Evolutionary conservation across 1,139 yeast genomes (phyloP), one percentile per base, ranked within the genome.

Genomic region (Saccharomyces hybrid): DNA sequence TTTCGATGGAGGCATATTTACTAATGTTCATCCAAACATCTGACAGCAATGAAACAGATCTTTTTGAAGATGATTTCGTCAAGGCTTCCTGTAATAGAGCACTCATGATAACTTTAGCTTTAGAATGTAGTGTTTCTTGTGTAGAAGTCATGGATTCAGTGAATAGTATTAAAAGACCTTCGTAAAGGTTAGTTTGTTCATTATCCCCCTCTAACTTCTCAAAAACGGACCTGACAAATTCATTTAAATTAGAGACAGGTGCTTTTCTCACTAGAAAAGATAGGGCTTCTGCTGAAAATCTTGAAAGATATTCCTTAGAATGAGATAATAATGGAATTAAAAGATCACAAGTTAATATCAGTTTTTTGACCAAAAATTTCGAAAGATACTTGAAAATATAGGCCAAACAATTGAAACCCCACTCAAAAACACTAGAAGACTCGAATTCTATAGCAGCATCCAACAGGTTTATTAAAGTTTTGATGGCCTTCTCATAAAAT

Each of bases 221-320:
- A 52, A 88, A 75, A 4, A 86, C 75, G 60, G 75, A 80, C 1
- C 72, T 65, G 5, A 87, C 72, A 47, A 86, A 78, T 0, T 65
- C 60, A 2, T 68, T 65, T 50, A 90, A 71, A 4, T 80, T 74
- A 1, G 76, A 78, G 0, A 76, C 68, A 20, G 76, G 76, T 63
- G 87, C 78, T 68, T 88, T 89, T 66, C 95, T 80, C 9, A 93
- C 75, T 57, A 93, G 74, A 63, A 87, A 93, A 0, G 97, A 88
- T 51, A 93, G 70, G 0, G 97, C 93, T 69, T 93, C 98, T 0
- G 97, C 91, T 34, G 96, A 84, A 65, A 91, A 93, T 58, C 96
- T 76, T 1, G 89, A 77, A 47, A 91, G 78, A 62, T 86, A 87
- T 20, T 80, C 79, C 57, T 79, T 78, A 56, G 82, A 79, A 57